These are phyloP conservation scores for Akanthomyces lecanii DNA, from an alignment of 2,329 filamentous ascomycete genomes.

Conservation along the genomic window DNA sequence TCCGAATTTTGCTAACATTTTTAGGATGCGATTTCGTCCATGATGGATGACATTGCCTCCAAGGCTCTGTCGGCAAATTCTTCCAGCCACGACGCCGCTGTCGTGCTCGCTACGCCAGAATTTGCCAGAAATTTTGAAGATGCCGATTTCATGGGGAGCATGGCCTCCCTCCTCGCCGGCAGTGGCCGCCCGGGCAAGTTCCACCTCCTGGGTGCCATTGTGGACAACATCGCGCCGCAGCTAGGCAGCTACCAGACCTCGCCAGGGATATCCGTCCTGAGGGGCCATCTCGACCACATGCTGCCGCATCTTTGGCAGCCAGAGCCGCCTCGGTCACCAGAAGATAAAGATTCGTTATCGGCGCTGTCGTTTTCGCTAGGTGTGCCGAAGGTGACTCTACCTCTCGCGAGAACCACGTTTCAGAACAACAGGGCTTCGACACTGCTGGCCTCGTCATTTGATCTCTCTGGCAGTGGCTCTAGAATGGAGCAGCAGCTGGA, in stretches of 20 bases:
- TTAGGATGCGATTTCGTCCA: slow-evolving; percentile 19
- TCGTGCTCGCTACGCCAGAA: slow-evolving; percentile 47
- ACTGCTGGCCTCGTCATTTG: slow-evolving; percentile 39
- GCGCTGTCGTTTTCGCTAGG: slow-evolving; percentile 41
- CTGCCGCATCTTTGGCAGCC: slow-evolving; percentile 45
- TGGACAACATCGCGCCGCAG: slow-evolving; percentile 48
- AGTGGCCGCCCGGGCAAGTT: slow-evolving; percentile 35
- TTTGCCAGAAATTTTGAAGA: slow-evolving; percentile 47
- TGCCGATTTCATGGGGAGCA: slow-evolving; percentile 36
- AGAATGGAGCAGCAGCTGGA: slow-evolving; percentile 28
- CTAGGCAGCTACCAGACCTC: slow-evolving; percentile 28
- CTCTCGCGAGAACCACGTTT: slow-evolving; percentile 75
- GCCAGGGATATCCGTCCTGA: slow-evolving; percentile 50
- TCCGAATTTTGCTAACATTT: slow-evolving; percentile 16
- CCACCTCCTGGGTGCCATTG: slow-evolving; percentile 50
- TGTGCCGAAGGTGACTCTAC: slow-evolving; percentile 46
- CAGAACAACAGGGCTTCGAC: slow-evolving; percentile 62
- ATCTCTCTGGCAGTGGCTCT: slow-evolving; percentile 22
- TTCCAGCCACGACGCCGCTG: slow-evolving; percentile 36
- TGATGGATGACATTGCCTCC: slow-evolving; percentile 23
- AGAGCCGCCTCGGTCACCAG: slow-evolving; percentile 23
- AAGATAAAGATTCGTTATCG: slow-evolving; percentile 34
- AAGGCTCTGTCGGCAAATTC: slow-evolving; percentile 27
- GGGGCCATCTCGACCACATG: slow-evolving; percentile 36
- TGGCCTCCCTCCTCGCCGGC: slow-evolving; percentile 46